These are phyloP conservation scores for Neofusicoccum umdonicola DNA, from an alignment of 2,329 filamentous ascomycete species.

Conservation along the genomic window DNA sequence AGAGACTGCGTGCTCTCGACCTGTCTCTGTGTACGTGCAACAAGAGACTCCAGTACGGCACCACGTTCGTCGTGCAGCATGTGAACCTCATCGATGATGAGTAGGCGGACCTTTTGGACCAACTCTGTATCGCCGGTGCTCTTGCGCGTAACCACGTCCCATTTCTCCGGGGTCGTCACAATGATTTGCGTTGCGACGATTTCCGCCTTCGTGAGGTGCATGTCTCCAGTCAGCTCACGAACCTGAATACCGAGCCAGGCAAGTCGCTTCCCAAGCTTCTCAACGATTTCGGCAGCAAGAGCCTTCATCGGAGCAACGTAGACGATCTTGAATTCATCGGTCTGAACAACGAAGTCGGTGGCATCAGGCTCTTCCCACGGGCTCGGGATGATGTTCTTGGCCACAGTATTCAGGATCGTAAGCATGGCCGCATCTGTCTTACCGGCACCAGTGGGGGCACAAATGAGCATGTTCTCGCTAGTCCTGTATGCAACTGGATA, in stretches of 20 bases:
- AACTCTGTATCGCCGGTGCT: constrained; percentile 96
- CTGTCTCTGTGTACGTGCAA: constrained; percentile 90
- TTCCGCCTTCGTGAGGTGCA: constrained; percentile 96
- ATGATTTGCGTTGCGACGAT: constrained; percentile 97
- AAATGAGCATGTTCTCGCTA: constrained; percentile 98
- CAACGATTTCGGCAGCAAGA: constrained; percentile 90
- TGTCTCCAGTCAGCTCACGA: constrained; percentile 93
- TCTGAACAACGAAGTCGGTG: constrained; percentile 75
- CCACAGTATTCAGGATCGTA: constrained; percentile 85
- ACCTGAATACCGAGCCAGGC: constrained; percentile 92
- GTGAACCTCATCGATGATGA: constrained; percentile 98
- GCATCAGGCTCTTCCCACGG: constrained; percentile 72
- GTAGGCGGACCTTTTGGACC: constrained; percentile 90
- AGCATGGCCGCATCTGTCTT: constrained; percentile 99
- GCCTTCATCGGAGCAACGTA: constrained; percentile 99
- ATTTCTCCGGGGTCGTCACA: constrained; percentile 97
- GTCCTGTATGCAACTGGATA: constrained; percentile 95
- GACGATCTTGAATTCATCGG: constrained; percentile 94
- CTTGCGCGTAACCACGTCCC: constrained; percentile 97
- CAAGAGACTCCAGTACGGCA: constrained; percentile 91
- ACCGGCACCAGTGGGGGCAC: constrained; percentile 94
- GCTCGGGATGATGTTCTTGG: constrained; percentile 78
- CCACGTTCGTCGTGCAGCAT: constrained; percentile 99
- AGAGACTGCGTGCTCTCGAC: constrained; percentile 97
- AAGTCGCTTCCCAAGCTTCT: constrained; percentile 86